These are phyloP conservation scores for Toxicodendron radicans DNA, from an alignment of 345 rosid genomes.

Conservation along the genomic window DNA sequence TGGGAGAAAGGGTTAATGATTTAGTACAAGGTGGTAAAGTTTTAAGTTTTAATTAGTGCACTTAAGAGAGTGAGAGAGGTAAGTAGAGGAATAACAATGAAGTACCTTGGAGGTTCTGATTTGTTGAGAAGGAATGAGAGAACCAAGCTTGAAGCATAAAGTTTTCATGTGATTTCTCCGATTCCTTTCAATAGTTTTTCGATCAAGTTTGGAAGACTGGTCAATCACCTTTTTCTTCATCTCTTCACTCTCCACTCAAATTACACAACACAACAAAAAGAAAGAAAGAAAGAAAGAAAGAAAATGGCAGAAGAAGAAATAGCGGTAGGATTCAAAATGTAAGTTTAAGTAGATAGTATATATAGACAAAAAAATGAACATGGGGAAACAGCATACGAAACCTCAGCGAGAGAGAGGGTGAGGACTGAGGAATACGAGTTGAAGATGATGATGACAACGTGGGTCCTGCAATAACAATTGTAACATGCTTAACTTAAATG, in stretches of 20 bases:
- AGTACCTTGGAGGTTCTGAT: constrained; percentile 41
- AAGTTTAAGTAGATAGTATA: not conserved
- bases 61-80: no score
- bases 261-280: not conserved
- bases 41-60: no score
- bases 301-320: not conserved
- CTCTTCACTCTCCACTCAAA: not conserved
- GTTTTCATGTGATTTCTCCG: constrained; percentile 60
- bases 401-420: not conserved
- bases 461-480: not conserved
- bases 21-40: no score
- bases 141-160: constrained; percentile 52
- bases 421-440: no score
- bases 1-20: not conserved
- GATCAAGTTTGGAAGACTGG: constrained; percentile 36
- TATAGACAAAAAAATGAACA: not conserved
- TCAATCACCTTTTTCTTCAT: constrained; percentile 28
- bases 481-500: no score
- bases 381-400: constrained; percentile 4
- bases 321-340: not conserved
- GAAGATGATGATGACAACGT: no score
- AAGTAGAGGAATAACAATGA: not conserved
- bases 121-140: constrained; percentile 42
- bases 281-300: not conserved
- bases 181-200: constrained; percentile 57